Base-by-base conservation (phyloP, 2,329 filamentous ascomycete genomes). In the Fusarium papillatum region DNA sequence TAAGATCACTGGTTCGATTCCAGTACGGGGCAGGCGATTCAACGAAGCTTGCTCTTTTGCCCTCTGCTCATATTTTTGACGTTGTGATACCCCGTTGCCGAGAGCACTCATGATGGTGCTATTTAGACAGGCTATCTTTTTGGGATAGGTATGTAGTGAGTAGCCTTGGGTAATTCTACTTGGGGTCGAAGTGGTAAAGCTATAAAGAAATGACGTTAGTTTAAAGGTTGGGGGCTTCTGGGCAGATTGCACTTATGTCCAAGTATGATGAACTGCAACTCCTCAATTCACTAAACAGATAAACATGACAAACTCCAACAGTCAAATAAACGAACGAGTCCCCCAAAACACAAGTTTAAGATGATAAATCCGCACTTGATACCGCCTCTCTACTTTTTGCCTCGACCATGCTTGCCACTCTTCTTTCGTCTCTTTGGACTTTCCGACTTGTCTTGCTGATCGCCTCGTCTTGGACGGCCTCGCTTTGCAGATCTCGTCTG, bases 1-100 rank as follows among this genome's bases (percentile, higher is more conserved):
- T 57, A 57, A 57, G 53, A 57, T 57, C 53, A 57, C 53, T 57
- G 53, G 53, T 57, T 57, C 53, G 53, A 57, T 57, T 57, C 53
- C 53, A 57, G 53, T 57, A 57, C 53, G 53, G 53, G 53, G 53
- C 53, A 57, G 53, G 53, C 53, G 53, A 55, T 34, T 31, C 14
- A 17, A 17, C 22, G 10, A 48, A 26, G 43, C 43, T 48, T 48
- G 22, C 22, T 48, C 17, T 48, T 48, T 48, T 26, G 43, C 22
- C 22, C 1, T 16, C 3, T 6, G 14, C 22, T 24, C 8, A 9
- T 31, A 4, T 57, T 57, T 36, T 57, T 36, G 53, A 57, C 22
- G 19, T 36, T 14, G 53, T 19, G 8, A 31, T 16, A 31, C 7
- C 3, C 11, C 24, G 29, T 34, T 55, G 19, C 8, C 6, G 17